These are phyloP conservation scores for Candida suzukii DNA, from an alignment of 805 yeast species.

Conservation along the genomic window DNA sequence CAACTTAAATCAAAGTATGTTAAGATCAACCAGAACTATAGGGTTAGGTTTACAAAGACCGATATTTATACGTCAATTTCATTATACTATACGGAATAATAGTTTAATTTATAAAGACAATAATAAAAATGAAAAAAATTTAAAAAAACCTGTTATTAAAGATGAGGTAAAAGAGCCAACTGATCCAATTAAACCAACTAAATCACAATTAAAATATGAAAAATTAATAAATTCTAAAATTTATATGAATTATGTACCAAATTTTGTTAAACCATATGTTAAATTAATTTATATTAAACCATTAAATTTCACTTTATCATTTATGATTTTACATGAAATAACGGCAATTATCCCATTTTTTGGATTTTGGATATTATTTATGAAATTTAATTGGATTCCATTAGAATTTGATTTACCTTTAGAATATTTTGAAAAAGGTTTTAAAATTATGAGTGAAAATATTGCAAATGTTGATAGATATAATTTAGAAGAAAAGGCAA, in stretches of 20 bases:
- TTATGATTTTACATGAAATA: slow-evolving; percentile 44
- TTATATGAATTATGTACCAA: not conserved
- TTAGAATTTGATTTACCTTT: slow-evolving; percentile 40
- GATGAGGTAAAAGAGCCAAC: not conserved
- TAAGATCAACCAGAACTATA: no score
- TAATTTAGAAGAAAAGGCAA: slow-evolving; percentile 20
- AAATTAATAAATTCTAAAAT: not conserved
- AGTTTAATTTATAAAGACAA: no score
- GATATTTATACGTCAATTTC: no score
- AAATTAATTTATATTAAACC: slow-evolving; percentile 11
- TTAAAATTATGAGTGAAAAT: slow-evolving; percentile 36
- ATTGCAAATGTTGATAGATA: not conserved
- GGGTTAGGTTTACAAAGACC: no score
- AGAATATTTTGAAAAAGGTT: slow-evolving; percentile 42
- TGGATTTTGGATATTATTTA: slow-evolving; percentile 42
- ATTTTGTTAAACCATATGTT: not conserved
- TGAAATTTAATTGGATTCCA: slow-evolving; percentile 35
- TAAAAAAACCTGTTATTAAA: no score
- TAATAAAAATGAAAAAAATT: no score
- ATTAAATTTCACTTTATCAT: slow-evolving; percentile 34
- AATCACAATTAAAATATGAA: not conserved
- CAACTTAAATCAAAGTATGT: no score
- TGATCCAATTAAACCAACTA: not conserved
- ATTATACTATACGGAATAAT: no score
- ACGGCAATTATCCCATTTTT: slow-evolving; percentile 48